A percentile compares a stretch with the other conserved stretches of the same genome.
These are phyloP conservation scores for Plantago ovata DNA, from an alignment of 257 asterid species.

Conservation along the genomic window DNA sequence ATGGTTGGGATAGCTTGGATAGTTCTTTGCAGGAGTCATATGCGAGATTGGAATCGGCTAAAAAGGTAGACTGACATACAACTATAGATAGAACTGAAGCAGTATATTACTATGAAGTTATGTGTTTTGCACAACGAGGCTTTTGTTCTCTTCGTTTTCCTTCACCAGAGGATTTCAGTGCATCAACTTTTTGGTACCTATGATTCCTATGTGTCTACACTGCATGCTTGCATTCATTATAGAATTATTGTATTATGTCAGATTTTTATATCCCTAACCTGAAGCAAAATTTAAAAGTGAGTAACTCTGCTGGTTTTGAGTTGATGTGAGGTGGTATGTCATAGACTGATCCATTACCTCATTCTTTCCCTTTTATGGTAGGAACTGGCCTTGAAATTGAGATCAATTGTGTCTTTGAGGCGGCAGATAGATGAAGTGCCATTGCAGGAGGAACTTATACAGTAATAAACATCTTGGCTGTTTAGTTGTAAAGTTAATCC, in stretches of 20 bases:
- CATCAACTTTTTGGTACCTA: constrained; percentile 3
- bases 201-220: background rate
- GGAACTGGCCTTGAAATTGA: constrained; percentile 64
- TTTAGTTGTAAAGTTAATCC: constrained; percentile 13
- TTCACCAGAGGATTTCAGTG: background rate
- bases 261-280: too few relatives aligned
- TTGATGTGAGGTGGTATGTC: background rate
- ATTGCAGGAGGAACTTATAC: constrained; percentile 70
- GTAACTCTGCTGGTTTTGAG: too few relatives aligned
- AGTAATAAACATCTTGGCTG: constrained; percentile 40
- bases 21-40: constrained; percentile 31
- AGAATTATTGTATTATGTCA: too few relatives aligned
- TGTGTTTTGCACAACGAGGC: background rate
- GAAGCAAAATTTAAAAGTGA: too few relatives aligned
- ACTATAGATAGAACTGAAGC: background rate
- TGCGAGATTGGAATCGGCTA: constrained; percentile 42
- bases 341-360: constrained; percentile 12
- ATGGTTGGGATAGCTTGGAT: constrained; percentile 26
- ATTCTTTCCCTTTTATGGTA: constrained; percentile 18
- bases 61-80: constrained; percentile 36
- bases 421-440: constrained; percentile 65
- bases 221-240: background rate
- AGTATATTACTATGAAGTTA: background rate
- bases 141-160: background rate
- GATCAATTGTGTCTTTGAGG: constrained; percentile 49